Evolutionary conservation across 1,284 basidiomycete species (phyloP), one percentile per base, ranked within the genome.

Genomic region (Schizophyllum amplum): DNA sequence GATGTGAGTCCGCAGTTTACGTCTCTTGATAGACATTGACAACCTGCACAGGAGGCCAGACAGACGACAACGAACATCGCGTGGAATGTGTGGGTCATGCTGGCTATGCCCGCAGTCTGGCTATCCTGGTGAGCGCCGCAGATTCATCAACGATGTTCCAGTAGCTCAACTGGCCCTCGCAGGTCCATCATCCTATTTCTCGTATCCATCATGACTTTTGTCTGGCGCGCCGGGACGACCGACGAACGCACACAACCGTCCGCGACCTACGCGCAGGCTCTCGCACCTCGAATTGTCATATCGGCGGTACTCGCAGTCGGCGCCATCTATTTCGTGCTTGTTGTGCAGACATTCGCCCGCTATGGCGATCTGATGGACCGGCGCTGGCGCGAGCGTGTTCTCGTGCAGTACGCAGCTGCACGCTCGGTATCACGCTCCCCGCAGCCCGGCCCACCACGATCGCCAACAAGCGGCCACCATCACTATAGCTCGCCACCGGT

Each of bases 11-110:
- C 24, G 13, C 24, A 13, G 17, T 24, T 52, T 21, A 21, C 27
- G 15, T 50, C 9, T 50, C 48, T 20, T 24, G 17, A 25, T 52
- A 55, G 4, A 51, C 33, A 5, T 53, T 24, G 25, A 9, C 33
- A 21, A 20, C 11, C 24, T 46, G 20, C 46, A 21, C 58, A 82
- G 77, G 82, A 82, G 63, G 76, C 80, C 22, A 76, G 77, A 57
- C 71, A 70, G 63, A 73, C 74, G 1, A 75, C 74, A 24, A 77
- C 79, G 0, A 69, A 72, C 24, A 75, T 83, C 26, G 66, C 76
- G 56, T 84, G 82, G 82, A 84, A 84, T 62, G 78, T 83, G 15
- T 84, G 83, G 82, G 76, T 84, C 1, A 62, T 84, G 23, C 71
- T 84, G 25, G 76, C 80, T 0, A 72, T 82, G 65, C 81, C 81